Base-by-base conservation (phyloP, 495 filamentous ascomycete species). In the Aspergillus nidulans region DNA sequence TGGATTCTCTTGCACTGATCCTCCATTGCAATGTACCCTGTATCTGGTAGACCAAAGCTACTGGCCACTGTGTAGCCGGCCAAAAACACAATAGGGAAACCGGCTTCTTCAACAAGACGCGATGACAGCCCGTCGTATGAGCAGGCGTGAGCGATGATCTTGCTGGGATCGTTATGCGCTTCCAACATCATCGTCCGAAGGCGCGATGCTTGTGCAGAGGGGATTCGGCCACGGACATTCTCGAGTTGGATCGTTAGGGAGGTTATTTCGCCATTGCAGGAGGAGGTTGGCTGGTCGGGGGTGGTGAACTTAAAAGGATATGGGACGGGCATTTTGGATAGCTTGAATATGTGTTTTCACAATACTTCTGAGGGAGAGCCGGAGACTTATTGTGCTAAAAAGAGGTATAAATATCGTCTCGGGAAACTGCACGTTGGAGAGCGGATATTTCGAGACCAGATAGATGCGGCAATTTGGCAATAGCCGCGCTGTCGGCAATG, bases 1-100 rank as follows among this genome's bases (percentile, higher is more conserved):
- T 72, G 70, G 50, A 74, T 71, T 55, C 65, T 70, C n/a, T 66
- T 56, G 48, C 67, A 73, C 67, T 75, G 69, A 41, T 77, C 73
- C 25, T 61, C 60, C 62, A 75, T 71, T 6, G 70, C 72, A 28
- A 75, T 74, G 39, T 76, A 75, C 23, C 73, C 73, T 5, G 73
- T 71, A 49, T 76, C 73, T 15, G 73, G 72, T 0, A 76, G 64
- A 15, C 72, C 69, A 20, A 63, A 63, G 20, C 68, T 56, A 24
- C 59, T 67, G 3, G 71, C 45, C 2, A 73, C 67, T 0, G 67
- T 60, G 53, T 68, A 74, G 0, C 71, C 69, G 2, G 67, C 63
- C 1, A 73, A 55, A 48, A 74, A 75, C 5, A 73, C 28, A 41
- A 73, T 65, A 0, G 70, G 71, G 30, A 74, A 77, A 0, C 74